Evolutionary conservation across 176 grass and related monocot genomes (phyloP).

Genomic region (Musa acuminata): DNA sequence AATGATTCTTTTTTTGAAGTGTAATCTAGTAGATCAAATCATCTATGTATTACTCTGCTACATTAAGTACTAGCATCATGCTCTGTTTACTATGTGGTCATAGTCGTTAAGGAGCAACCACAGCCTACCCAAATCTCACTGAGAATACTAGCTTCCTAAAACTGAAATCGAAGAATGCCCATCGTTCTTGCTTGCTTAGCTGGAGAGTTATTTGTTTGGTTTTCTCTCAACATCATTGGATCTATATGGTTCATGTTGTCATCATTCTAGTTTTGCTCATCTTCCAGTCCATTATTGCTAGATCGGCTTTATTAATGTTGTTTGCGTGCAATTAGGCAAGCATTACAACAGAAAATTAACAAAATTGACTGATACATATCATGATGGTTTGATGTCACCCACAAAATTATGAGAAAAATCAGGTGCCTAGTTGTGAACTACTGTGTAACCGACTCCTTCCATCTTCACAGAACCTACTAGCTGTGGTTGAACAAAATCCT

Average conservation of each 20-base stretch:
- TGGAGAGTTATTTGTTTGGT: background rate
- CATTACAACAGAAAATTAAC: no score
- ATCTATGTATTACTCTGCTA: background rate
- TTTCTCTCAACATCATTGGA: no score
- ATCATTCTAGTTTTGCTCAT: background rate
- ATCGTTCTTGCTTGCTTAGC: background rate
- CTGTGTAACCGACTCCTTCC: no score
- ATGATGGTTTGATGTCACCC: no score
- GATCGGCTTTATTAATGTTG: no score
- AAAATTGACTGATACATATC: no score
- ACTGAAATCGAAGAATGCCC: background rate
- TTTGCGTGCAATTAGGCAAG: no score
- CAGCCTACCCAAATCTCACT: no score
- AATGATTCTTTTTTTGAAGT: conserved; percentile 2
- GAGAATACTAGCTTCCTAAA: background rate
- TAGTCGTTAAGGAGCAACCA: no score
- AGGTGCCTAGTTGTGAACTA: no score
- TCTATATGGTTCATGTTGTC: background rate
- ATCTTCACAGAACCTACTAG: background rate
- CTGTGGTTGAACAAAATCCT: background rate
- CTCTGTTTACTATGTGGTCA: no score
- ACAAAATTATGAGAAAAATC: no score
- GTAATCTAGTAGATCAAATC: conserved; percentile 12
- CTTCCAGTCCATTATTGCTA: background rate
- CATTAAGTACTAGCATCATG: background rate